A percentile compares a stretch with the other conserved stretches of the same genome.
Conservation (phyloP, 768 basidiomycete species). For the Clavulina sp. region DNA sequence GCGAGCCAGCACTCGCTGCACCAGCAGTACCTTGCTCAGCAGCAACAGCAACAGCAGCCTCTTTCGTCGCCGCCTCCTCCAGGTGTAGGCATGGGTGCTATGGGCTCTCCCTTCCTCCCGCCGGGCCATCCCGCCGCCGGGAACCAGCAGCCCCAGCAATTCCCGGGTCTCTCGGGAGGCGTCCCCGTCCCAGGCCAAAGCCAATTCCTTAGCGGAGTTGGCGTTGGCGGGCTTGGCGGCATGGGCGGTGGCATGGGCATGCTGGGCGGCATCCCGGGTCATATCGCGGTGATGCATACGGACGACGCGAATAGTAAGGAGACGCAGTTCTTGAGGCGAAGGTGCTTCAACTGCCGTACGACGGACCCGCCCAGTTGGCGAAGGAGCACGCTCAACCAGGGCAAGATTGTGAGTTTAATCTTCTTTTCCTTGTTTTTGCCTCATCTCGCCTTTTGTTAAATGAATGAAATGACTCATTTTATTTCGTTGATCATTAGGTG, state of each 20-base stretch:
- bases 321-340: conserved; percentile 73
- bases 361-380: conserved; percentile 84
- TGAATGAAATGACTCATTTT: no score
- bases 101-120: not conserved
- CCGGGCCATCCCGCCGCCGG: not conserved
- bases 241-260: not conserved
- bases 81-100: not conserved
- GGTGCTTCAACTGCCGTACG: conserved; percentile 84
- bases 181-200: no score
- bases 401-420: conserved; percentile 43
- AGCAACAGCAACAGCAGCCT: no score
- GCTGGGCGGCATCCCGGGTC: not conserved
- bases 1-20: no score
- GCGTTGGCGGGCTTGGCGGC: not conserved
- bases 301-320: conserved; percentile 84
- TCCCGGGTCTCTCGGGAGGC: no score
- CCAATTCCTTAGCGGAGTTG: not conserved
- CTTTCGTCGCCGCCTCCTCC: not conserved
- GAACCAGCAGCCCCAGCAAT: no score
- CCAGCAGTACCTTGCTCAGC: no score
- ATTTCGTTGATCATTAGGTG: conserved; percentile 18
- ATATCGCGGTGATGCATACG: conserved; percentile 63
- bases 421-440: not conserved
- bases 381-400: conserved; percentile 70
- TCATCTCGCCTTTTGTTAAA: conserved; percentile 1